Evolutionary conservation across 2,329 filamentous ascomycete genomes (phyloP), one percentile per base, ranked within the genome.

Genomic region (Rhynchosporium agropyri): DNA sequence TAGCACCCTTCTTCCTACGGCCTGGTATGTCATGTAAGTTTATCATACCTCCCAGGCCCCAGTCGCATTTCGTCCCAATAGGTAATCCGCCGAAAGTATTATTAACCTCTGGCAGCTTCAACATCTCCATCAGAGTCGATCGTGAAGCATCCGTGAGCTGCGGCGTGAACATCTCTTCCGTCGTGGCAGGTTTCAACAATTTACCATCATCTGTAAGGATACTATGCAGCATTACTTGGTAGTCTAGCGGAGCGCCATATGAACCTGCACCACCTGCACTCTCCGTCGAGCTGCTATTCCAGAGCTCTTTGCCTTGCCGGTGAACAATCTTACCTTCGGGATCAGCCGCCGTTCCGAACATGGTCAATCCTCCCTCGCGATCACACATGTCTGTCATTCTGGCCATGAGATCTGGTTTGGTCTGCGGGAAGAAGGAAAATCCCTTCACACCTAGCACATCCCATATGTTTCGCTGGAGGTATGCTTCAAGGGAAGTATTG

Each of bases 161-260:
- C 0, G 81, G 76, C 61, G 74, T 67, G 67, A 84, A 84, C 74
- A 85, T 77, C 45, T 74, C 68, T 0, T 78, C 74, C 0, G 79
- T 75, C 0, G 77, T 81, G 3, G 72, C 71, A 0, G 74, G 72
- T 31, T 73, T 75, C 9, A 85, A 74, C 0, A 85, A 65, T 45
- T 75, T 79, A 4, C 77, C 80, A 61, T 85, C 82, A 51, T 84
- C 78, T 1, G 74, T 70, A 0, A 84, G 75, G 1, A 86, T 69
- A 3, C 79, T 81, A 3, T 74, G 74, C 3, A 82, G 68, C 3
- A 85, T 68, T 51, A 77, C 77, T 58, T 79, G 64, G 62, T 80
- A 84, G 28, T 81, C 77, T 0, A 64, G 42, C 5, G 78, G 73
- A 2, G 74, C 70, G 3, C 75, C 75, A 59, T 70, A 77, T 4